Percentiles rank a stretch among this genome's conserved stretches.
Conservation (phyloP, 192 early-diverging fungal species). For the Linnemannia exigua region DNA sequence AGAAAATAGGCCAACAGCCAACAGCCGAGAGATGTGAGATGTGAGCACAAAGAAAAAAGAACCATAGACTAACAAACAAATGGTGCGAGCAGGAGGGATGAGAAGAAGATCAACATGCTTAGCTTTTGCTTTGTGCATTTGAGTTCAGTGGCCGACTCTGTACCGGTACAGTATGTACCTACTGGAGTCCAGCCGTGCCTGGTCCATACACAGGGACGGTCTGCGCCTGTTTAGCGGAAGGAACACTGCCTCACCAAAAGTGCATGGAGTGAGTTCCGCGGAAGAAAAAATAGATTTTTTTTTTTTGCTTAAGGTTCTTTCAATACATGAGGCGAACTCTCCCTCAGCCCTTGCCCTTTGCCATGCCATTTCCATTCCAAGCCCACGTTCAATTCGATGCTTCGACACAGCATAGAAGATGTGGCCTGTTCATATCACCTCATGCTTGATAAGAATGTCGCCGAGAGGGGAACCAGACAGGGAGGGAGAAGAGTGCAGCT, state of each 20-base stretch:
- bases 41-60: not conserved
- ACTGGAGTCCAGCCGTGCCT: not conserved
- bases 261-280: not conserved
- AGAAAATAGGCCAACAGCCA: not conserved
- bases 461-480: too few species aligned
- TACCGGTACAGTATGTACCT: not conserved
- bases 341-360: too few species aligned
- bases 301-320: too few species aligned
- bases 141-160: not conserved
- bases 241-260: not conserved
- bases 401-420: too few species aligned
- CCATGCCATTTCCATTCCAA: too few species aligned
- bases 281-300: constrained; percentile 1
- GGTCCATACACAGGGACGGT: not conserved
- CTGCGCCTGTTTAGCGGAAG: too few species aligned
- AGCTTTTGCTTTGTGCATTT: not conserved
- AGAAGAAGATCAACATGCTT: not conserved
- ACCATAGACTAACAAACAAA: not conserved
- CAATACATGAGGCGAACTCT: too few species aligned
- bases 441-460: too few species aligned
- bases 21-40: not conserved
- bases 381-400: too few species aligned
- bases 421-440: too few species aligned
- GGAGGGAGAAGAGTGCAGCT: too few species aligned
- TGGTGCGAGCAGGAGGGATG: not conserved